These are phyloP conservation scores for Tricholoma saponaceum DNA, from an alignment of 768 basidiomycete genomes.

Conservation along the genomic window DNA sequence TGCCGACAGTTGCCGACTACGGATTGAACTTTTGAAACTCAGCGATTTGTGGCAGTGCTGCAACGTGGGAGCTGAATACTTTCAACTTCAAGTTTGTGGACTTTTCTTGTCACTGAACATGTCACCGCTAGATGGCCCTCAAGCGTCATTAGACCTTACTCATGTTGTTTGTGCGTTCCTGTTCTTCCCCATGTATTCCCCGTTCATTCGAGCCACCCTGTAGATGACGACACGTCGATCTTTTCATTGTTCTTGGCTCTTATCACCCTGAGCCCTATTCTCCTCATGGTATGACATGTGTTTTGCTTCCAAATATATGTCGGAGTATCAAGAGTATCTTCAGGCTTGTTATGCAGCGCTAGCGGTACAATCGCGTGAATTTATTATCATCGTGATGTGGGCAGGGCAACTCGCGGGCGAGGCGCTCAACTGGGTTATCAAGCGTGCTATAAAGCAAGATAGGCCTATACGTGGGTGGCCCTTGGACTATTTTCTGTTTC, in stretches of 20 bases:
- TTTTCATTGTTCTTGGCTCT: constrained; percentile 56
- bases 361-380: constrained; percentile 72
- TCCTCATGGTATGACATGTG: constrained; percentile 55
- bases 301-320: neutral
- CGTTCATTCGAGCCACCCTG: neutral
- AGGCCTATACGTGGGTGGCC: constrained; percentile 56
- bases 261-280: constrained; percentile 64
- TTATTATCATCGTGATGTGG: constrained; percentile 82
- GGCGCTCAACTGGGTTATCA: constrained; percentile 63
- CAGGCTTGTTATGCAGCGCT: constrained; percentile 80
- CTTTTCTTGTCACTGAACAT: neutral
- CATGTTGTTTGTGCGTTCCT: constrained; percentile 56
- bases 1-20: too few species aligned
- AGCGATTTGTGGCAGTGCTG: constrained; percentile 3
- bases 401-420: constrained; percentile 73
- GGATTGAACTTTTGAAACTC: too few species aligned
- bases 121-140: neutral
- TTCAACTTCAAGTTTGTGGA: neutral
- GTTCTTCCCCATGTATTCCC: neutral
- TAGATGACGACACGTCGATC: constrained; percentile 61
- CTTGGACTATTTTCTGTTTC: neutral
- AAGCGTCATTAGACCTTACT: constrained; percentile 56
- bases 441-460: constrained; percentile 62
- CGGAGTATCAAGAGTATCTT: neutral
- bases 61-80: neutral